A percentile compares a stretch with the other conserved stretches of the same genome.
These are phyloP conservation scores for Trichosporon sp. DNA, from an alignment of 1,284 basidiomycete genomes.

Conservation along the genomic window DNA sequence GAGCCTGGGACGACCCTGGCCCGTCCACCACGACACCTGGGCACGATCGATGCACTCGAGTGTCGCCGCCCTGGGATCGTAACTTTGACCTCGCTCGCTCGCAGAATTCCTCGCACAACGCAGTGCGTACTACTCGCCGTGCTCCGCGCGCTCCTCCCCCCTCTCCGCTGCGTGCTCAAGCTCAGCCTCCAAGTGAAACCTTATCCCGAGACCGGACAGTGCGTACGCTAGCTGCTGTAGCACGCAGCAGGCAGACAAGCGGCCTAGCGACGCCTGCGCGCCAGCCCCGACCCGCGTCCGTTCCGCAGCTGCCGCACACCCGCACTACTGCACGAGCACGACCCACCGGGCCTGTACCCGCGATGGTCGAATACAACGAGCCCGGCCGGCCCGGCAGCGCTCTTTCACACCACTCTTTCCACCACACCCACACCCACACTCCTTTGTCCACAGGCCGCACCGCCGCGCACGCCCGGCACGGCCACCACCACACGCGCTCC, in stretches of 20 bases:
- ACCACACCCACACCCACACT: not conserved
- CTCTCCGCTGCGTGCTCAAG: not conserved
- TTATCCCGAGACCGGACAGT: too few species aligned
- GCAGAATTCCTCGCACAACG: not conserved
- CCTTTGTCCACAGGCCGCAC: not conserved
- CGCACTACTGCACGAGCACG: too few species aligned
- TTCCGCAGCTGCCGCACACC: too few species aligned
- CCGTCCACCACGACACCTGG: not conserved
- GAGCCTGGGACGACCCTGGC: not conserved
- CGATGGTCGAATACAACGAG: too few species aligned
- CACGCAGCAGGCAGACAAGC: too few species aligned
- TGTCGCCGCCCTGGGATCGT: not conserved
- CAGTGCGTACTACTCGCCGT: not conserved
- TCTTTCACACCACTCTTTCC: not conserved
- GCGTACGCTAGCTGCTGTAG: too few species aligned
- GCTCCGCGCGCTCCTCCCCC: not conserved
- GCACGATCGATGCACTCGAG: not conserved
- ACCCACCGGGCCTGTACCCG: too few species aligned
- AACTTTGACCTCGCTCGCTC: not conserved
- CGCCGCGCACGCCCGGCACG: not conserved
- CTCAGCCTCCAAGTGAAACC: not conserved
- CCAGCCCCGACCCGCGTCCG: too few species aligned
- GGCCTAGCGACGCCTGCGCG: too few species aligned
- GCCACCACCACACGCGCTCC: not conserved
- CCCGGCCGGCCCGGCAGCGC: too few species aligned